Base-by-base conservation (phyloP, 805 yeast genomes). In the Kodamaea sagamina region DNA sequence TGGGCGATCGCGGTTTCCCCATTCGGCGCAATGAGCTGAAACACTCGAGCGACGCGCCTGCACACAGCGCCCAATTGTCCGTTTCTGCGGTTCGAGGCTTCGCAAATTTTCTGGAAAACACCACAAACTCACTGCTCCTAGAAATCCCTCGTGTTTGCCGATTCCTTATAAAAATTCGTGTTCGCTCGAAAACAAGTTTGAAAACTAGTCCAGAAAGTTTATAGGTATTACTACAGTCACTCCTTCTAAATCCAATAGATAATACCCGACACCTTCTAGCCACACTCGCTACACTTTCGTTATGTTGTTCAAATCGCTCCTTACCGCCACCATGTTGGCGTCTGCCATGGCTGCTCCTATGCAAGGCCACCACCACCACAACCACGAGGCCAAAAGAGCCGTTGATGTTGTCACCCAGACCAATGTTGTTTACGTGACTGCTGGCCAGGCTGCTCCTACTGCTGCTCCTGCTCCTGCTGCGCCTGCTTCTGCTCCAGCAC, bases 371-470 rank as follows among this genome's bases (percentile, higher is more conserved):
- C 43, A 46, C 47, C 63, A 65, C 48, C 84, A 78, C 53, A 77
- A 72, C 51, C 89, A 84, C 65, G 63, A 65, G 50, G 80, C 79
- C 60, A 79, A 75, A 59, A 80, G 82, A 71, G 81, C 70, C 54
- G 71, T 68, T 42, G 78, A 72, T 44, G 71, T 68, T 46, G 77
- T 73, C 49, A 72, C 76, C 49, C 71, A 74, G 51, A 72, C 78
- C 53, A 58, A 62, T 54, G 71, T 78, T 44, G 76, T 74, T 37
- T 62, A 73, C 44, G 81, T 78, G 42, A 74, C 78, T 17, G 76
- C 70, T 32, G 67, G 65, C 48, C 67, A 57, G 32, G 65, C 63
- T 27, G 63, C 57, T 32, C 59, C 60, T n/a, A 44, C 47, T 13
- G 52, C 51, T 40, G 49, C 43, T 32, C 42, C 55, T 22, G 19